These are phyloP conservation scores for Aspergillus sp. DNA, from an alignment of 2,329 filamentous ascomycete species.

Conservation along the genomic window DNA sequence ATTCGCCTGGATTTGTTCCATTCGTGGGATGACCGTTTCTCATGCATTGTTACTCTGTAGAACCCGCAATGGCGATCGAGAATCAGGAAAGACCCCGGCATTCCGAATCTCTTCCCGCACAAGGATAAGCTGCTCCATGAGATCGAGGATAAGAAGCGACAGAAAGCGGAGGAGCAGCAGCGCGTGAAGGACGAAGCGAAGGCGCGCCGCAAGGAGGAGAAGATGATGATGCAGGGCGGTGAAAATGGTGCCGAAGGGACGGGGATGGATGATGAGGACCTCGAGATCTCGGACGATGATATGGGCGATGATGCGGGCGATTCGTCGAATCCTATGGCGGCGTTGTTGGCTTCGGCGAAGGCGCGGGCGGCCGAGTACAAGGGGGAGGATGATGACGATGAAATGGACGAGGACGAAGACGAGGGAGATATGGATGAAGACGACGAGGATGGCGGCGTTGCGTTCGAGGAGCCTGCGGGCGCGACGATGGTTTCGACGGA, in stretches of 20 bases:
- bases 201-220: constrained; percentile 32
- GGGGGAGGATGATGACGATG: constrained; percentile 43
- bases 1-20: not conserved
- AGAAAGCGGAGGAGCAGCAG: constrained; percentile 70
- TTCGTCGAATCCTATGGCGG: constrained; percentile 40
- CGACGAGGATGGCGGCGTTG: constrained; percentile 44
- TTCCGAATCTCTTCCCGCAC: constrained; percentile 94
- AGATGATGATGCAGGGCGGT: constrained; percentile 24
- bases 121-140: constrained; percentile 92
- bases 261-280: constrained; percentile 38
- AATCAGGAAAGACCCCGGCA: constrained; percentile 94
- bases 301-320: constrained; percentile 48
- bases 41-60: constrained; percentile 23
- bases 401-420: constrained; percentile 42
- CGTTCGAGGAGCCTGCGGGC: constrained; percentile 25
- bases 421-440: constrained; percentile 47
- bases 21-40: not conserved
- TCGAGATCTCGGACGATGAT: constrained; percentile 39
- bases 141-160: constrained; percentile 76
- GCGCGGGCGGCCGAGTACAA: constrained; percentile 37
- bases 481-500: constrained; percentile 41
- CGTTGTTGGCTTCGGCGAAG: constrained; percentile 38
- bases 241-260: constrained; percentile 27
- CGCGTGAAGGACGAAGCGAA: constrained; percentile 59
- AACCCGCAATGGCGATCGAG: constrained; percentile 95